phyloP scores from a whole-genome alignment of 2,329 filamentous ascomycete genomes.

The Onygena corvina region DNA sequence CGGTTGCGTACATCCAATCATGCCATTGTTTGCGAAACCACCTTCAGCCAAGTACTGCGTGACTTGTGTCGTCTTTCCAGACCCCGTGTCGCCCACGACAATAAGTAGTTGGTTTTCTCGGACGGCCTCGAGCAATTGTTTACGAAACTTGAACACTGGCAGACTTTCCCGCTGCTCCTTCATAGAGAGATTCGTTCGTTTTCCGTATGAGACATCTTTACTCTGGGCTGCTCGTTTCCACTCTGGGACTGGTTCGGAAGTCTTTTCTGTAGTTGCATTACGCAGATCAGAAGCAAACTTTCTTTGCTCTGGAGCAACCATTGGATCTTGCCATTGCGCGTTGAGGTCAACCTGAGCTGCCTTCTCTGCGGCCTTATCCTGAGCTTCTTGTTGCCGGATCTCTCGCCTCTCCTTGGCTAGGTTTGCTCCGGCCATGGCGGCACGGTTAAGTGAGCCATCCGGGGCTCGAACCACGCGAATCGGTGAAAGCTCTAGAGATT shows the following conservation, averaged over 20 bases:
- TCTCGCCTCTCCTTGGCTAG: constrained; percentile 85
- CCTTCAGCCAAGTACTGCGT: constrained; percentile 92
- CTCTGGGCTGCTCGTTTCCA: constrained; percentile 79
- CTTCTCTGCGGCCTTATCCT: constrained; percentile 63
- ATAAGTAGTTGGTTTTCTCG: constrained; percentile 81
- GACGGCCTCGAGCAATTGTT: constrained; percentile 77
- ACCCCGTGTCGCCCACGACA: constrained; percentile 93
- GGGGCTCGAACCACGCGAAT: constrained; percentile 96
- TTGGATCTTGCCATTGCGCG: constrained; percentile 92
- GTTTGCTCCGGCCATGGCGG: constrained; percentile 83
- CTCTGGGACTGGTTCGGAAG: constrained; percentile 63
- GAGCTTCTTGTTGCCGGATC: constrained; percentile 72
- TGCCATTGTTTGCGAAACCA: constrained; percentile 73
- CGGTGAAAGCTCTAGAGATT: constrained; percentile 84
- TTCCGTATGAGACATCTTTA: constrained; percentile 70
- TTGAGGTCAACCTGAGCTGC: constrained; percentile 68
- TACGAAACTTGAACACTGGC: constrained; percentile 79
- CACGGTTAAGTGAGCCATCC: constrained; percentile 93
- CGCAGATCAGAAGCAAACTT: constrained; percentile 83
- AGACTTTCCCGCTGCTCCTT: constrained; percentile 86
- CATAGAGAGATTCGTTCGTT: constrained; percentile 79
- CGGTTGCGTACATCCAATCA: constrained; percentile 93
- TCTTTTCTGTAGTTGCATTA: constrained; percentile 48
- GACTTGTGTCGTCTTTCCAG: constrained; percentile 91
- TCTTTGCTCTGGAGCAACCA: constrained; percentile 72